These are phyloP conservation scores for Dillenia turbinata DNA, from an alignment of 164 flowering plant genomes.

Conservation along the genomic window DNA sequence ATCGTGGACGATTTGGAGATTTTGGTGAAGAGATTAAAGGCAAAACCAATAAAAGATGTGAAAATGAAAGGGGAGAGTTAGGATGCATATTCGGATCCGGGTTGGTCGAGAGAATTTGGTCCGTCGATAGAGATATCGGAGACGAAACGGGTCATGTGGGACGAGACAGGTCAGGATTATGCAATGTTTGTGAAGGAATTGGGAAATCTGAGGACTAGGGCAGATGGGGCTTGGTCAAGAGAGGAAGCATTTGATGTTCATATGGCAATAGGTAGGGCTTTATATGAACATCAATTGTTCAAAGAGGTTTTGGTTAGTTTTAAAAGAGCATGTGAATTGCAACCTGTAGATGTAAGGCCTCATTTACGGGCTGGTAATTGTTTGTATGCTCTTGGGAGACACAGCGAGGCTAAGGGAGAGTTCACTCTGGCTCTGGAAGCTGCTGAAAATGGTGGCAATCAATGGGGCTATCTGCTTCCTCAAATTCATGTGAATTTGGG, in stretches of 20 bases:
- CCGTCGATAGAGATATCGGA: slow-evolving; percentile 68
- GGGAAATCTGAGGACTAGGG: slow-evolving; percentile 65
- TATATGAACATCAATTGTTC: slow-evolving; percentile 81
- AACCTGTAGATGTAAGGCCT: slow-evolving; percentile 84
- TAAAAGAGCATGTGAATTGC: slow-evolving; percentile 88
- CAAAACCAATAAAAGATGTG: slow-evolving; percentile 80
- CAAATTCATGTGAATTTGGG: slow-evolving; percentile 98
- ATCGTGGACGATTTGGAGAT: slow-evolving; percentile 90
- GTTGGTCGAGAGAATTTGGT: slow-evolving; percentile 97
- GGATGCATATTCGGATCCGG: slow-evolving; percentile 86
- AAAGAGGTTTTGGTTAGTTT: slow-evolving; percentile 83
- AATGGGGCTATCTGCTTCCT: slow-evolving; percentile 87
- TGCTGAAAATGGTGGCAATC: slow-evolving; percentile 87
- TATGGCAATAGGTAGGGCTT: slow-evolving; percentile 91
- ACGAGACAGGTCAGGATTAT: slow-evolving; percentile 72
- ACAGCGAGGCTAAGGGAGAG: slow-evolving; percentile 74
- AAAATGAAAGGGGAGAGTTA: slow-evolving; percentile 61
- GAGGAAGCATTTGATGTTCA: slow-evolving; percentile 96
- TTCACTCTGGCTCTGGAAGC: slow-evolving; percentile 77
- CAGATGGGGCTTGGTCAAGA: slow-evolving; percentile 77
- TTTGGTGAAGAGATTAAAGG: slow-evolving; percentile 69
- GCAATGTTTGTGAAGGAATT: slow-evolving; percentile 70
- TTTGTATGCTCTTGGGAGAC: slow-evolving; percentile 58
- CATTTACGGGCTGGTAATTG: slow-evolving; percentile 91
- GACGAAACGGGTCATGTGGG: slow-evolving; percentile 71